phyloP scores from a whole-genome alignment of 305 asterid genomes.

The Rubia balearica region DNA sequence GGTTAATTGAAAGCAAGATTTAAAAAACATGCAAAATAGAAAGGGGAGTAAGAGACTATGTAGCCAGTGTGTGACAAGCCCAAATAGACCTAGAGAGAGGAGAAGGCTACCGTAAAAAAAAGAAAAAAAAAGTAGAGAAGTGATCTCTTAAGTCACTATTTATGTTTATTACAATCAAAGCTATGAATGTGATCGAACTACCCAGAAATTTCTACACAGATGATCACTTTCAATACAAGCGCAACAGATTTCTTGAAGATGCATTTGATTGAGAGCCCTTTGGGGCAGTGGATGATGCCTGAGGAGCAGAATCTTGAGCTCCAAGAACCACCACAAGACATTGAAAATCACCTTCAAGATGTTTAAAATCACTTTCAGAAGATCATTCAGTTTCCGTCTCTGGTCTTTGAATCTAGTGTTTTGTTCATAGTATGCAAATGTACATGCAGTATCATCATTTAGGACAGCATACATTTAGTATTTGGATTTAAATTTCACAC shows the following conservation, averaged over 20 bases:
- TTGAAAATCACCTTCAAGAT: slow-evolving; percentile 7
- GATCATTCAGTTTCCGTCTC: too few species aligned
- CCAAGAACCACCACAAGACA: not conserved
- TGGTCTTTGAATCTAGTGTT: too few species aligned
- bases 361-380: not conserved
- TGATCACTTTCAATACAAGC: too few species aligned
- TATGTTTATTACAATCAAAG: not conserved
- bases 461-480: too few species aligned
- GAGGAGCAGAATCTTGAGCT: slow-evolving; percentile 9
- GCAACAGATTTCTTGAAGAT: slow-evolving; percentile 16
- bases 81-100: not conserved
- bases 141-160: too few species aligned
- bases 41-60: not conserved
- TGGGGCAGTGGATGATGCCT: slow-evolving; percentile 8
- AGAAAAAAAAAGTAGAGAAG: not conserved
- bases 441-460: too few species aligned
- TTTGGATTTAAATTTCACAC: too few species aligned
- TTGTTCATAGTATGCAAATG: too few species aligned
- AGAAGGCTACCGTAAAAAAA: not conserved
- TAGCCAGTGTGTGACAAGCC: not conserved
- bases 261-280: not conserved
- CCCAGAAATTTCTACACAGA: not conserved
- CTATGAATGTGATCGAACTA: not conserved
- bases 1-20: not conserved
- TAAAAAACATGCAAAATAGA: not conserved